Evolutionary conservation across 1,284 basidiomycete species (phyloP), one percentile per base, ranked within the genome.

Genomic region (Marasmius oreades): DNA sequence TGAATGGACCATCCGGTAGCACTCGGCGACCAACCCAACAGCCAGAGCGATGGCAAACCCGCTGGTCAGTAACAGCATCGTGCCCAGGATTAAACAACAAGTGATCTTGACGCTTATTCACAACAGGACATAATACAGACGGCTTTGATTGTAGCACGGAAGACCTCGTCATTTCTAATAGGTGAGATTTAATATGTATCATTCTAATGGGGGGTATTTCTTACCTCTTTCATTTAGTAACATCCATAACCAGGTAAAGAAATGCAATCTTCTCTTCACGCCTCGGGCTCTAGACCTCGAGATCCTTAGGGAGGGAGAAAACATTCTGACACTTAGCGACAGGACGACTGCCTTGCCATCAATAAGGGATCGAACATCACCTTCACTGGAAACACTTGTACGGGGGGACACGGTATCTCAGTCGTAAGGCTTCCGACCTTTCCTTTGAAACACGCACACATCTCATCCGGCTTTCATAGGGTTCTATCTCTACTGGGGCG

Each of bases 281-380:
- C n/a, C n/a, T n/a, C n/a, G n/a, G n/a, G n/a, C n/a, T n/a, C n/a
- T n/a, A n/a, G n/a, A n/a, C n/a, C n/a, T n/a, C n/a, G n/a, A n/a
- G n/a, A n/a, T n/a, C n/a, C n/a, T n/a, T n/a, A n/a, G n/a, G n/a
- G n/a, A n/a, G n/a, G n/a, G n/a, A n/a, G n/a, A n/a, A n/a, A n/a
- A n/a, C n/a, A n/a, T n/a, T n/a, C n/a, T n/a, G n/a, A n/a, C n/a
- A n/a, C n/a, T n/a, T n/a, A n/a, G n/a, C n/a, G n/a, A n/a, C n/a
- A 80, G 67, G 80, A 83, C 57, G 80, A 83, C 62, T 82, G 81
- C 58, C 59, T 84, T 33, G 78, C 81, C 8, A 77, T 83, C 64
- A 80, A 79, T 62, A 63, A 63, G 18, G 81, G 81, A 14, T 65
- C 66, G 44, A 78, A 78, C 63, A 77, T 84, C 51, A 56, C 72